Percentiles rank a stretch among this genome's conserved stretches.
phyloP scores from a whole-genome alignment of 345 rosid genomes.

The Lepidium didymum region DNA sequence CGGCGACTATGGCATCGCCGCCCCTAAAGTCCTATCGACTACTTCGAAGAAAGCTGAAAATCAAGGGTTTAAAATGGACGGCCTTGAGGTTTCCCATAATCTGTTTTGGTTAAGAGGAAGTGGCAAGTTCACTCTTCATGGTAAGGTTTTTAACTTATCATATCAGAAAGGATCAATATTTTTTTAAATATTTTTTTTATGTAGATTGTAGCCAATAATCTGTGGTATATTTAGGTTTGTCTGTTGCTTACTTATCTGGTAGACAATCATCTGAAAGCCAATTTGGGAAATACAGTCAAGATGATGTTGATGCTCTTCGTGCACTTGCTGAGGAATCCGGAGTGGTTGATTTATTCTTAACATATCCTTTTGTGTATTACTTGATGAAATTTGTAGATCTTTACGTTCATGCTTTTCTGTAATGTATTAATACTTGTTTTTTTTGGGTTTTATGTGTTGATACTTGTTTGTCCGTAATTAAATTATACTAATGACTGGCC shows the following conservation, averaged over 20 bases:
- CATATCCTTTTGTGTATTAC: slow-evolving; percentile 58
- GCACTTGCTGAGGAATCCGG: slow-evolving; percentile 91
- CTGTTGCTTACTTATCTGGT: slow-evolving; percentile 80
- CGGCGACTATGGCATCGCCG: slow-evolving; percentile 76
- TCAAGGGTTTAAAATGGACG: slow-evolving; percentile 86
- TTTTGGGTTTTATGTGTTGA: too few relatives aligned
- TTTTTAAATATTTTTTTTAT: background rate
- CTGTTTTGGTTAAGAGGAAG: slow-evolving; percentile 87
- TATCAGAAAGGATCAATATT: background rate
- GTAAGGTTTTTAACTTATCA: slow-evolving; percentile 26
- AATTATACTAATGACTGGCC: slow-evolving; percentile 90
- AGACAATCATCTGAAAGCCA: slow-evolving; percentile 47
- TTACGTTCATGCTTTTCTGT: background rate
- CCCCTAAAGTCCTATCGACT: slow-evolving; percentile 46
- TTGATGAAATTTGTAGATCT: background rate
- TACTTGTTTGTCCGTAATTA: slow-evolving; percentile 41
- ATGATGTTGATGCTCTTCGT: slow-evolving; percentile 82
- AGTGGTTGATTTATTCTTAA: slow-evolving; percentile 64
- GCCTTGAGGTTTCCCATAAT: slow-evolving; percentile 51
- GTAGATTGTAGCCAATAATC: background rate
- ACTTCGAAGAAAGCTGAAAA: slow-evolving; percentile 46
- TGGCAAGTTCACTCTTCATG: slow-evolving; percentile 72
- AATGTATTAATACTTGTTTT: too few relatives aligned
- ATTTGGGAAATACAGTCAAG: slow-evolving; percentile 71
- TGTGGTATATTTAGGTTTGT: slow-evolving; percentile 46